Evolutionary conservation across 106 monocot genomes (phyloP).

Genomic region (Apostasia ramifera): DNA sequence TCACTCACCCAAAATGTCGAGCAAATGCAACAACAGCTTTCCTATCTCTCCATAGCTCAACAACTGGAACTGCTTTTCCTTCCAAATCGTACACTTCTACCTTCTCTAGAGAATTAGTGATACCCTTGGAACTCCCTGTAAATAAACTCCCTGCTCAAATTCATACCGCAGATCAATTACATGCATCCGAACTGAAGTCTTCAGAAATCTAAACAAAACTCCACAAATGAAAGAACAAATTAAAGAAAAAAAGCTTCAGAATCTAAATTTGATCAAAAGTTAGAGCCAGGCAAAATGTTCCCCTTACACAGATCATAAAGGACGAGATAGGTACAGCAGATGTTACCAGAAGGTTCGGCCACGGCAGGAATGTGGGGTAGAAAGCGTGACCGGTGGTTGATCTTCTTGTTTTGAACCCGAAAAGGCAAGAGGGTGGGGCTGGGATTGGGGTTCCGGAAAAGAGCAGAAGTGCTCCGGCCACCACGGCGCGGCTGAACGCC

Average conservation of each 20-base stretch:
- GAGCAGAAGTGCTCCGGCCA: neutral
- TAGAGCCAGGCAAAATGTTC: too few relatives aligned
- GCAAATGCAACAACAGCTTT: constrained; percentile 83
- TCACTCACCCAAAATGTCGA: constrained; percentile 85
- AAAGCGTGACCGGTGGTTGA: neutral
- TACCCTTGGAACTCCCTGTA: constrained; percentile 10
- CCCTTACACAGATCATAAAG: too few relatives aligned
- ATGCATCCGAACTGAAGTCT: neutral
- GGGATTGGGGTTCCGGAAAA: neutral
- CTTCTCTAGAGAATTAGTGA: constrained; percentile 34
- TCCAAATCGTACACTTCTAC: constrained; percentile 63
- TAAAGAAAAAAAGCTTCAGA: too few relatives aligned
- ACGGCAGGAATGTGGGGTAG: neutral
- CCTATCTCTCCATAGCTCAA: constrained; percentile 77
- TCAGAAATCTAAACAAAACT: neutral
- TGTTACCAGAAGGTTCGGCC: neutral
- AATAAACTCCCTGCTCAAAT: constrained; percentile 23
- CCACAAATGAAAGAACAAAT: too few relatives aligned
- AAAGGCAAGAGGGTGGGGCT: neutral
- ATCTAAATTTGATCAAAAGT: too few relatives aligned
- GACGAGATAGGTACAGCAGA: too few relatives aligned
- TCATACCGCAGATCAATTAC: neutral
- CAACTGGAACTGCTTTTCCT: constrained; percentile 50
- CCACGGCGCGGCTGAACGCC: neutral
- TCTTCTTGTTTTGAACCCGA: neutral